A percentile compares a stretch with the other conserved stretches of the same genome.
These are phyloP conservation scores for Populus davidiana DNA, from an alignment of 345 rosid species.

Conservation along the genomic window DNA sequence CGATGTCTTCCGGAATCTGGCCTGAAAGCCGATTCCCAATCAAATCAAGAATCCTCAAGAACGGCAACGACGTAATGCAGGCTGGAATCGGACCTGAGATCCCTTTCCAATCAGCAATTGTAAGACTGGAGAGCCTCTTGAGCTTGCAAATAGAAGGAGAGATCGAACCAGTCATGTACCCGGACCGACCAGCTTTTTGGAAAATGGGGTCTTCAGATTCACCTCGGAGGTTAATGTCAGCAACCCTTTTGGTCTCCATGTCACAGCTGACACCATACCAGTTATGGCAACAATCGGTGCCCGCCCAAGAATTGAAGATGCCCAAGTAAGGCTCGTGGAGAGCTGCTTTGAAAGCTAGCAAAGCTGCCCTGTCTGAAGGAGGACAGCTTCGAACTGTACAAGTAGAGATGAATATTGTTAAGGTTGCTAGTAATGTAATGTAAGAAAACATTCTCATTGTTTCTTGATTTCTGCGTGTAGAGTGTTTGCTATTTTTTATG, in stretches of 20 bases:
- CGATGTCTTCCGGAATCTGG: slow-evolving; percentile 52
- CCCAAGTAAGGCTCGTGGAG: slow-evolving; percentile 69
- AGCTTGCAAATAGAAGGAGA: slow-evolving; percentile 61
- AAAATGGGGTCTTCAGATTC: slow-evolving; percentile 86
- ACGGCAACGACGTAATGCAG: slow-evolving; percentile 58
- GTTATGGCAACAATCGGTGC: slow-evolving; percentile 74
- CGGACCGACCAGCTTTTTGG: slow-evolving; percentile 54
- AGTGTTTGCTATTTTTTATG: background rate
- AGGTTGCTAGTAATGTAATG: background rate
- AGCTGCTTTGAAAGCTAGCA: slow-evolving; percentile 55
- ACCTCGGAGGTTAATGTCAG: slow-evolving; percentile 87
- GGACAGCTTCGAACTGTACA: slow-evolving; percentile 55
- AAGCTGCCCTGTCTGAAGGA: slow-evolving; percentile 68
- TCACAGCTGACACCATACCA: slow-evolving; percentile 95
- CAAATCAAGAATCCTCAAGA: slow-evolving; percentile 64
- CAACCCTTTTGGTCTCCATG: slow-evolving; percentile 53
- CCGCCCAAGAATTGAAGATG: slow-evolving; percentile 80
- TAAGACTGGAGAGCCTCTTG: slow-evolving; percentile 58
- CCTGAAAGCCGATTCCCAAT: slow-evolving; percentile 76
- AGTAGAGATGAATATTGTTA: slow-evolving; percentile 22
- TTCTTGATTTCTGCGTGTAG: no score
- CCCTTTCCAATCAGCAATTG: slow-evolving; percentile 89
- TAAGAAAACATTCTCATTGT: background rate
- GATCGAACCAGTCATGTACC: slow-evolving; percentile 76
- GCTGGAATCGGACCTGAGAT: slow-evolving; percentile 72